Percentiles rank a stretch among this genome's conserved stretches.
phyloP scores from a whole-genome alignment of 2,329 filamentous ascomycete species.

The Colletotrichum sp. region DNA sequence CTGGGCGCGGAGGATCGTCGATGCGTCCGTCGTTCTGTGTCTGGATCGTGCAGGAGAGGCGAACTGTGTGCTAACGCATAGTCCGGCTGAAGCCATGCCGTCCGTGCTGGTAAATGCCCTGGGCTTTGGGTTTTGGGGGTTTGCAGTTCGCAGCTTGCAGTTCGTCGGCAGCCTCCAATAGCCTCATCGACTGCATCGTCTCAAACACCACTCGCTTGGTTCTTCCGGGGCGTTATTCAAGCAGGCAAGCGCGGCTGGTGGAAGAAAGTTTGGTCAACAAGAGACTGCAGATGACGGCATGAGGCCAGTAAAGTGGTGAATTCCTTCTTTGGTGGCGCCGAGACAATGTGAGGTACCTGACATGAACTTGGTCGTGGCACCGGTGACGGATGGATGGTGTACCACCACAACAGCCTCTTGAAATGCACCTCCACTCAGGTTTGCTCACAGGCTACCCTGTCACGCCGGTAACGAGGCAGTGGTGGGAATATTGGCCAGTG shows the following conservation, averaged over 20 bases:
- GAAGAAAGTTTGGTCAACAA: background rate
- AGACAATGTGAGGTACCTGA: background rate
- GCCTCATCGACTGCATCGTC: conserved; percentile 1
- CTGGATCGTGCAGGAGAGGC: conserved; percentile 4
- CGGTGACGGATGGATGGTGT: background rate
- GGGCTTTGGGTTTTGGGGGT: background rate
- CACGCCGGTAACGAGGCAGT: background rate
- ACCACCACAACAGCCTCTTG: background rate
- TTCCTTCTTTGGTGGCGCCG: background rate
- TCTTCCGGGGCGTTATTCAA: background rate
- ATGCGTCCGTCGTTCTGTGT: conserved; percentile 3
- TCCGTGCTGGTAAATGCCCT: conserved; percentile 2
- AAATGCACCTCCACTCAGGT: background rate
- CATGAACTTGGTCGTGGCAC: background rate
- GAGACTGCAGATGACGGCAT: background rate
- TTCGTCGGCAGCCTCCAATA: background rate
- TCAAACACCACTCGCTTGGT: background rate
- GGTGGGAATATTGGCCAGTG: background rate
- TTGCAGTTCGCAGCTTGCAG: background rate
- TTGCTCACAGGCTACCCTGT: background rate
- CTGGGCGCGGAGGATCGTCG: conserved; percentile 3
- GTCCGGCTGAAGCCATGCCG: conserved; percentile 2
- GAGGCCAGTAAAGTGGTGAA: background rate
- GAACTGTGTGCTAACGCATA: conserved; percentile 1
- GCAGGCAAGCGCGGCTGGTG: background rate